Percentiles rank a stretch among this genome's conserved stretches.
Conservation (phyloP, 2,329 filamentous ascomycete species). For the Cercospora brassicicola region DNA sequence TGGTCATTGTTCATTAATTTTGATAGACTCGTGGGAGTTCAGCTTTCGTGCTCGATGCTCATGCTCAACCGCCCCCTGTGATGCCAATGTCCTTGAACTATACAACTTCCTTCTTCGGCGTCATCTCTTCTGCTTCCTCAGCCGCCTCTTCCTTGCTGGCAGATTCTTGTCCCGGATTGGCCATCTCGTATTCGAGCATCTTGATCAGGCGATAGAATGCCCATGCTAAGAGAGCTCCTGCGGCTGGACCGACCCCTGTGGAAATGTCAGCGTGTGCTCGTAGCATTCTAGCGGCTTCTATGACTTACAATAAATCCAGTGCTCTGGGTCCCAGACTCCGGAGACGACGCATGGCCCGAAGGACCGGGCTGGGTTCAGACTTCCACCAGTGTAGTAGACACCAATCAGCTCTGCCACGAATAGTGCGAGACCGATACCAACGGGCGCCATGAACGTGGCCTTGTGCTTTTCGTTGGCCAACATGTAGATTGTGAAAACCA, state of each 20-base stretch:
- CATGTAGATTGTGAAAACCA: constrained; percentile 48
- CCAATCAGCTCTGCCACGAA: constrained; percentile 50
- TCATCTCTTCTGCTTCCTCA: constrained; percentile 25
- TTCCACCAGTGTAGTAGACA: constrained; percentile 43
- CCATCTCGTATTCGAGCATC: constrained; percentile 39
- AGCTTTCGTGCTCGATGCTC: not conserved
- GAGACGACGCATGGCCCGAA: constrained; percentile 37
- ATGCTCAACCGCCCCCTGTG: not conserved
- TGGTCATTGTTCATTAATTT: not conserved
- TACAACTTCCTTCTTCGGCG: constrained; percentile 26
- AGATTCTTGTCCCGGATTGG: constrained; percentile 33
- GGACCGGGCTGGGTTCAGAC: constrained; percentile 40
- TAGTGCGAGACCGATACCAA: constrained; percentile 52
- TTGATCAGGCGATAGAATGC: constrained; percentile 41
- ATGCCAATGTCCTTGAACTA: not conserved
- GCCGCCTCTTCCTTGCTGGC: constrained; percentile 27
- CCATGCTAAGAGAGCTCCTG: constrained; percentile 36
- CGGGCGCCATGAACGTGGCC: constrained; percentile 48
- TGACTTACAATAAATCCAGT: constrained; percentile 30
- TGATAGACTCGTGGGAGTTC: not conserved
- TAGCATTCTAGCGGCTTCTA: too few species aligned
- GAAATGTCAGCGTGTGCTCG: constrained; percentile 5
- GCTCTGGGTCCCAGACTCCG: constrained; percentile 28
- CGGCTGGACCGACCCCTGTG: constrained; percentile 35
- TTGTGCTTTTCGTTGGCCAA: constrained; percentile 45